Conservation (phyloP, 2,329 filamentous ascomycete species). For the Penicillium sp. region DNA sequence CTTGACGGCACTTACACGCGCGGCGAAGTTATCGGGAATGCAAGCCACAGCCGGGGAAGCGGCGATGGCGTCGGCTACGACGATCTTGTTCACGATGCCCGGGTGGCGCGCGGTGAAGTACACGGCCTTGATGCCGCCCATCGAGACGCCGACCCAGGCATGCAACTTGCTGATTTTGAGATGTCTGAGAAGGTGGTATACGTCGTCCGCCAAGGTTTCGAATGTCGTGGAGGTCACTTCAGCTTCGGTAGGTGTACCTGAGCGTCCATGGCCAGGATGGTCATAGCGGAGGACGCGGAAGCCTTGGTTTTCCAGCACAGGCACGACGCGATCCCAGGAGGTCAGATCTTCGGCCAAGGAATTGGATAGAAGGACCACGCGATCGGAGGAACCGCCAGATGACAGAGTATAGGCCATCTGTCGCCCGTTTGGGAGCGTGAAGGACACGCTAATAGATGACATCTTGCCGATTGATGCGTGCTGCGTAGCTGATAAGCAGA, state of each 20-base stretch:
- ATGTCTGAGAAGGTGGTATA: conserved; percentile 34
- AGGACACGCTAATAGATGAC: conserved; percentile 3
- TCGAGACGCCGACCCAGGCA: conserved; percentile 48
- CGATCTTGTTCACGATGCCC: conserved; percentile 38
- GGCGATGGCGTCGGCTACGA: conserved; percentile 44
- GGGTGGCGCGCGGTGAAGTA: conserved; percentile 43
- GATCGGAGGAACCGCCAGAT: conserved; percentile 20
- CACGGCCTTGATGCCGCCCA: conserved; percentile 45
- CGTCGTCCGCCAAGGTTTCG: conserved; percentile 41
- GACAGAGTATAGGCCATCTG: conserved; percentile 12
- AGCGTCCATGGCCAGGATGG: conserved; percentile 46
- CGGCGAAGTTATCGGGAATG: conserved; percentile 37
- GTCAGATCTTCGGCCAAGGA: conserved; percentile 38
- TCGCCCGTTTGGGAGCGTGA: conserved; percentile 13
- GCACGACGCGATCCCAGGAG: conserved; percentile 44
- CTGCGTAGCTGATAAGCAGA: neutral
- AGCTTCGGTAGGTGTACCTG: conserved; percentile 29
- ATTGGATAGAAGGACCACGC: conserved; percentile 43
- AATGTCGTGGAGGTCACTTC: conserved; percentile 38
- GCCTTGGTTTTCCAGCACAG: conserved; percentile 33
- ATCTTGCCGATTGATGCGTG: conserved; percentile 1
- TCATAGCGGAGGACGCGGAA: conserved; percentile 47
- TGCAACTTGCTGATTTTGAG: conserved; percentile 24
- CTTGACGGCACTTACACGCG: conserved; percentile 36
- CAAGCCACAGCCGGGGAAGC: conserved; percentile 40